A percentile compares a stretch with the other conserved stretches of the same genome.
phyloP scores from a whole-genome alignment of 2,329 filamentous ascomycete genomes.

The Emericellopsis cladophorae region DNA sequence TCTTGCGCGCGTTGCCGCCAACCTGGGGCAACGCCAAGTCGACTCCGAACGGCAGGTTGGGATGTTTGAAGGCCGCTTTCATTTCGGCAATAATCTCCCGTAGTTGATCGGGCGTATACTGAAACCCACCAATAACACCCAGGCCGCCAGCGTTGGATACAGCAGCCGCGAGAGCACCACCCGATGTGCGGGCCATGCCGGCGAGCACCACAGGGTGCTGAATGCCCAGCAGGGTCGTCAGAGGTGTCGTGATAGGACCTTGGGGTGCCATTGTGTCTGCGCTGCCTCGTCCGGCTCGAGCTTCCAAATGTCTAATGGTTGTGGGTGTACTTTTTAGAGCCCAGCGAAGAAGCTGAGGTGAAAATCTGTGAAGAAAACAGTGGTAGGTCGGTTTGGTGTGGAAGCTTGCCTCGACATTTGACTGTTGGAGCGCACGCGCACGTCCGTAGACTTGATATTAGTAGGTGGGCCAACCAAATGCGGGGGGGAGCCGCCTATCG shows the following conservation, averaged over 20 bases:
- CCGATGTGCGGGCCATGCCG: slow-evolving; percentile 82
- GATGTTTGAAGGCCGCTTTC: slow-evolving; percentile 56
- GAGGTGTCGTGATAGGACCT: slow-evolving; percentile 58
- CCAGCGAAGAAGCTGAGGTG: too few relatives aligned
- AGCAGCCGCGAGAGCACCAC: slow-evolving; percentile 66
- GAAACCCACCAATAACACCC: slow-evolving; percentile 60
- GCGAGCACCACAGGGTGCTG: slow-evolving; percentile 83
- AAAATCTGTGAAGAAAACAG: too few relatives aligned
- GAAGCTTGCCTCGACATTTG: neutral
- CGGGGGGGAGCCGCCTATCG: slow-evolving; percentile 8
- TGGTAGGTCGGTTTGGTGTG: too few relatives aligned
- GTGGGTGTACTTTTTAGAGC: too few relatives aligned
- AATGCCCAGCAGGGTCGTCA: slow-evolving; percentile 70
- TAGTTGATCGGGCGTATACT: slow-evolving; percentile 62
- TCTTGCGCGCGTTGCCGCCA: slow-evolving; percentile 71
- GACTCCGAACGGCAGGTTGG: slow-evolving; percentile 72
- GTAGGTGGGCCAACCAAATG: neutral
- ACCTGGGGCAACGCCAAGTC: slow-evolving; percentile 87
- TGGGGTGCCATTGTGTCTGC: slow-evolving; percentile 21
- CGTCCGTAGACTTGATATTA: too few relatives aligned
- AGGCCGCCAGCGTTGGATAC: slow-evolving; percentile 84
- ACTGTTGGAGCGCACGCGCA: neutral
- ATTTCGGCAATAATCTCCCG: slow-evolving; percentile 75
- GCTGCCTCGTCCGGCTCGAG: neutral
- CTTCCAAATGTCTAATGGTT: too few relatives aligned